These are phyloP conservation scores for Neurospora sp. DNA, from an alignment of 2,329 filamentous ascomycete genomes.

Conservation along the genomic window DNA sequence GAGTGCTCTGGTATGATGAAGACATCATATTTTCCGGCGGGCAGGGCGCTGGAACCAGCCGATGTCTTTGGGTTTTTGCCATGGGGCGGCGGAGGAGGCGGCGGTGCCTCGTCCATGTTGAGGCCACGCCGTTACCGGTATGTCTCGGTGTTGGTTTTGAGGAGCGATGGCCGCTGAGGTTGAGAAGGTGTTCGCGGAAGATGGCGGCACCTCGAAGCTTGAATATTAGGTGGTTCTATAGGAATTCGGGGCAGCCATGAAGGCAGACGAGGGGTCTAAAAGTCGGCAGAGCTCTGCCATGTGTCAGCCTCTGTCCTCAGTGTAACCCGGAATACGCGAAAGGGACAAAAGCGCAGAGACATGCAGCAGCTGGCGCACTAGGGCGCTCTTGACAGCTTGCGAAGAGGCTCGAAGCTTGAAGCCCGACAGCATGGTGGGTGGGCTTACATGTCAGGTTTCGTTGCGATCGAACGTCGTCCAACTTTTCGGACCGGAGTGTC, in stretches of 20 bases:
- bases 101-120: slow-evolving; percentile 49
- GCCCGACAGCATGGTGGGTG: neutral
- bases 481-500: too few relatives aligned
- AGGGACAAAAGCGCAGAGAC: neutral
- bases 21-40: slow-evolving; percentile 89
- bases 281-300: neutral
- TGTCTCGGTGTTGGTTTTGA: too few relatives aligned
- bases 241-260: neutral
- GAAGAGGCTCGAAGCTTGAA: neutral
- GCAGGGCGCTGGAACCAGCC: slow-evolving; percentile 49
- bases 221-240: neutral
- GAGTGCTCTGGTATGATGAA: slow-evolving; percentile 94
- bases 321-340: neutral
- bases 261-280: neutral
- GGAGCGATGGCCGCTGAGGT: neutral
- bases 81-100: slow-evolving; percentile 80
- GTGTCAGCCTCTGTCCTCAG: neutral
- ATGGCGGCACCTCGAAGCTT: neutral
- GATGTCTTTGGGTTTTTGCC: slow-evolving; percentile 65
- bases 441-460: neutral
- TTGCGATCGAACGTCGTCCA: neutral
- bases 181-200: neutral
- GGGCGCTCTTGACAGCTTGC: neutral
- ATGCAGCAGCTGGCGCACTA: neutral
- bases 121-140: slow-evolving; percentile 1